phyloP scores from a whole-genome alignment of 108 stramenopile species.

The Pseudonitzschia multiseries region DNA sequence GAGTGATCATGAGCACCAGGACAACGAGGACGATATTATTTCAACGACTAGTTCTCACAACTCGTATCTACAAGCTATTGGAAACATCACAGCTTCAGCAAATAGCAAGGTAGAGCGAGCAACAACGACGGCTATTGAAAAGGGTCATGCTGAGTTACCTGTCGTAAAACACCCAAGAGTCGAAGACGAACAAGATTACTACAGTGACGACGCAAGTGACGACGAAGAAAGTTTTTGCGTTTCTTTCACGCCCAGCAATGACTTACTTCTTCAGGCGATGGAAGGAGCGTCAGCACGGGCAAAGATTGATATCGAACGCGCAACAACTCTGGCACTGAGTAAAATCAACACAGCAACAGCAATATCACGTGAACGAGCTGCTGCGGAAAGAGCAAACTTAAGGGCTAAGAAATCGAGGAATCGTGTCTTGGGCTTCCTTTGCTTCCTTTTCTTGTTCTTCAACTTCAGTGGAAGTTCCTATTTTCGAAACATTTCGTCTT shows the following conservation, averaged over 20 bases:
- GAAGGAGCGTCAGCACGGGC: slow-evolving; percentile 5
- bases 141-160: neutral
- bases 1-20: neutral
- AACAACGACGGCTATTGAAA: neutral
- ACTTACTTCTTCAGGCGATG: slow-evolving; percentile 10
- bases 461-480: neutral
- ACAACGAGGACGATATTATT: neutral
- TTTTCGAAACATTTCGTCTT: neutral
- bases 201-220: neutral
- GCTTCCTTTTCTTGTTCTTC: slow-evolving; percentile 1
- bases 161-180: neutral
- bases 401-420: neutral
- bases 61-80: slow-evolving; percentile 2
- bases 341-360: slow-evolving; percentile 4
- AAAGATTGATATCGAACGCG: slow-evolving; percentile 4
- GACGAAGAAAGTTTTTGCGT: neutral
- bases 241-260: slow-evolving; percentile 5
- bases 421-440: slow-evolving; percentile 2
- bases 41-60: slow-evolving; percentile 2
- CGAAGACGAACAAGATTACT: neutral
- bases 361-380: neutral
- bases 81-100: neutral
- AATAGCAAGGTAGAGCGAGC: neutral
- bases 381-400: neutral
- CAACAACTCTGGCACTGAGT: slow-evolving; percentile 10